Percentiles rank a stretch among this genome's conserved stretches.
Evolutionary conservation across 1,284 basidiomycete genomes (phyloP).

Genomic region (Puccinia hordei): DNA sequence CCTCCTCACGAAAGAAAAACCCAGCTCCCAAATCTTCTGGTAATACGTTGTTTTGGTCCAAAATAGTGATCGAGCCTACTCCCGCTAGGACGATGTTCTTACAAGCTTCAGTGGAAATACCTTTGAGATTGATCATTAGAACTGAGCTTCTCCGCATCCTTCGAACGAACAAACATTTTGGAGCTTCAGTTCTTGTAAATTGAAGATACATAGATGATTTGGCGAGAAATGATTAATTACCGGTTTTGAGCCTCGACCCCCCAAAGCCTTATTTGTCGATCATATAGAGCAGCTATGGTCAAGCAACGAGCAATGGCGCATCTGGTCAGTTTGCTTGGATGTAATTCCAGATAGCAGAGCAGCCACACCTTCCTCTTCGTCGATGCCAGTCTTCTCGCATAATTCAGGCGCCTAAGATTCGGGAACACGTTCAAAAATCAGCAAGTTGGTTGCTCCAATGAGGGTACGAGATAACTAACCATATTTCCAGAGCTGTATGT

Average conservation of each 20-base stretch:
- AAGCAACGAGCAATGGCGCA: not conserved
- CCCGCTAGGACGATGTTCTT: constrained; percentile 77
- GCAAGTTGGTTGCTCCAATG: not conserved
- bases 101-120: constrained; percentile 89
- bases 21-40: constrained; percentile 82
- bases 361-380: constrained; percentile 46
- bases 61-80: constrained; percentile 65
- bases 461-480: not conserved
- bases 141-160: constrained; percentile 59
- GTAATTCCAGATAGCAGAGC: not conserved
- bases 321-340: not conserved
- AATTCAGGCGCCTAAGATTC: not conserved
- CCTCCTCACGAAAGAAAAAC: constrained; percentile 90
- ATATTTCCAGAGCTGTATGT: not conserved
- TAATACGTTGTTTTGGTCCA: constrained; percentile 63
- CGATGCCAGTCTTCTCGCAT: constrained; percentile 38
- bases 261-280: constrained; percentile 48
- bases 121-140: constrained; percentile 76
- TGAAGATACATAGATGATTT: not conserved
- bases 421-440: not conserved
- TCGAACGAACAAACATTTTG: not conserved
- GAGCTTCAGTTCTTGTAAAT: not conserved
- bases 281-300: constrained; percentile 40
- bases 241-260: constrained; percentile 48
- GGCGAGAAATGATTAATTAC: not conserved